phyloP scores from a whole-genome alignment of 2,329 filamentous ascomycete genomes.

The Exophiala sp. region DNA sequence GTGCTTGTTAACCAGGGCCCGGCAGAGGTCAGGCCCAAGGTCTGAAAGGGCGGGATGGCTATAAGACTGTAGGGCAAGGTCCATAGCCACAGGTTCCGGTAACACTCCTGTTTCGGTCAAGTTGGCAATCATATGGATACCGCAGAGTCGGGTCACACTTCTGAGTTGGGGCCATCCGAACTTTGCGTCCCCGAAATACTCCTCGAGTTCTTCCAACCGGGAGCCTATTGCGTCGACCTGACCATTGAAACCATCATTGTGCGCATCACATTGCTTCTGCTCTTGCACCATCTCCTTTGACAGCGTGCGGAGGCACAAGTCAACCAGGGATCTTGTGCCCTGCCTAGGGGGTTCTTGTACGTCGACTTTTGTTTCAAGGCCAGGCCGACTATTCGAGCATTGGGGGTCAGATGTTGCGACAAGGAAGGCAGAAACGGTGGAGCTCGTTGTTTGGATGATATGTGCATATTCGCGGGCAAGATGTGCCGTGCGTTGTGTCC shows the following conservation, averaged over 20 bases:
- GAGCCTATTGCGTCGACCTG: slow-evolving; percentile 9
- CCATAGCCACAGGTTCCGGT: not conserved
- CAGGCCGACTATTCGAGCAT: not conserved
- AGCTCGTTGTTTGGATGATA: slow-evolving; percentile 5
- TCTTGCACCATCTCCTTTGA: slow-evolving; percentile 9
- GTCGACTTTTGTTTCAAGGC: not conserved
- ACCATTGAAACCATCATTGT: slow-evolving; percentile 10
- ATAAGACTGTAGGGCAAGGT: not conserved
- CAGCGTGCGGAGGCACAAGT: slow-evolving; percentile 9
- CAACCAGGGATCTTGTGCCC: slow-evolving; percentile 7
- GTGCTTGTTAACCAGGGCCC: slow-evolving; percentile 1
- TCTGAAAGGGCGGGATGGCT: not conserved
- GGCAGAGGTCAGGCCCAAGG: slow-evolving; percentile 4
- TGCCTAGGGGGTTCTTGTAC: not conserved
- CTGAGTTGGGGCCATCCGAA: slow-evolving; percentile 10
- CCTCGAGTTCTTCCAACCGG: slow-evolving; percentile 13
- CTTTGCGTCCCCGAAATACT: slow-evolving; percentile 10
- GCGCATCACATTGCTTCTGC: slow-evolving; percentile 12
- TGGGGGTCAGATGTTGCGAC: slow-evolving; percentile 7
- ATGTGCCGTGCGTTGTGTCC: not conserved
- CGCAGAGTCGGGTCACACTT: slow-evolving; percentile 5
- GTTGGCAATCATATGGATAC: slow-evolving; percentile 5
- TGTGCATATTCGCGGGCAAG: slow-evolving; percentile 26
- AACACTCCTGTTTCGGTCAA: slow-evolving; percentile 6
- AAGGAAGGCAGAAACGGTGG: slow-evolving; percentile 6